A percentile compares a stretch with the other conserved stretches of the same genome.
phyloP scores from a whole-genome alignment of 805 yeast genomes.

The Cyberlindnera galapagoensis region DNA sequence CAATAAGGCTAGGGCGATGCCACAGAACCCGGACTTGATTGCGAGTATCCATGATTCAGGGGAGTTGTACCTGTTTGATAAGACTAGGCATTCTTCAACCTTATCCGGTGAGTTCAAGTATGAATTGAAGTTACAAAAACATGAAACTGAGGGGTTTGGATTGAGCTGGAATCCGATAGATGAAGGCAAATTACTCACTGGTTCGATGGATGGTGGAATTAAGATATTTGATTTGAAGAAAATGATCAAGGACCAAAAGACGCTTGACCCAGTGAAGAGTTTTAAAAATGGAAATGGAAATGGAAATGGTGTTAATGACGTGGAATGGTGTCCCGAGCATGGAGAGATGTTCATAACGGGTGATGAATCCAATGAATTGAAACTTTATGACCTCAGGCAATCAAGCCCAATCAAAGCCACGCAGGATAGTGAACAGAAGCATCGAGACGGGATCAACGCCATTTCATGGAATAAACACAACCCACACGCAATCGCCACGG shows the following conservation, averaged over 20 bases:
- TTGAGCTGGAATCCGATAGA: slow-evolving; percentile 64
- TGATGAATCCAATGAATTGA: slow-evolving; percentile 54
- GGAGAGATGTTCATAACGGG: slow-evolving; percentile 55
- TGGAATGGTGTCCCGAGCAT: slow-evolving; percentile 62
- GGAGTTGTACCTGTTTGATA: slow-evolving; percentile 59
- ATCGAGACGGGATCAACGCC: slow-evolving; percentile 43
- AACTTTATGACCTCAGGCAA: slow-evolving; percentile 49
- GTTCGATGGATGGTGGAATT: slow-evolving; percentile 57
- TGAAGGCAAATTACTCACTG: slow-evolving; percentile 56
- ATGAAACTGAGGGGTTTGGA: slow-evolving; percentile 56
- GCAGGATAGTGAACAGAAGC: slow-evolving; percentile 10
- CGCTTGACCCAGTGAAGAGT: slow-evolving; percentile 4
- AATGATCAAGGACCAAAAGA: slow-evolving; percentile 28
- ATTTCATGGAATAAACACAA: slow-evolving; percentile 55
- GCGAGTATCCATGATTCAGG: slow-evolving; percentile 70
- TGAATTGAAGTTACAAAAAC: slow-evolving; percentile 42
- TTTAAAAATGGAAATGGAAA: slow-evolving; percentile 26
- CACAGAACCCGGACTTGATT: slow-evolving; percentile 80
- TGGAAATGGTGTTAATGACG: slow-evolving; percentile 62
- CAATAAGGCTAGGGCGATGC: slow-evolving; percentile 66
- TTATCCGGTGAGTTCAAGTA: slow-evolving; percentile 39
- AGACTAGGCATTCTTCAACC: slow-evolving; percentile 69
- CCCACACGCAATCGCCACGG: slow-evolving; percentile 56
- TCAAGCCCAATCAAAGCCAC: slow-evolving; percentile 4
- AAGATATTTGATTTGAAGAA: slow-evolving; percentile 61